Evolutionary conservation across 1,284 basidiomycete species (phyloP).

Genomic region (Porodaedalea pini): DNA sequence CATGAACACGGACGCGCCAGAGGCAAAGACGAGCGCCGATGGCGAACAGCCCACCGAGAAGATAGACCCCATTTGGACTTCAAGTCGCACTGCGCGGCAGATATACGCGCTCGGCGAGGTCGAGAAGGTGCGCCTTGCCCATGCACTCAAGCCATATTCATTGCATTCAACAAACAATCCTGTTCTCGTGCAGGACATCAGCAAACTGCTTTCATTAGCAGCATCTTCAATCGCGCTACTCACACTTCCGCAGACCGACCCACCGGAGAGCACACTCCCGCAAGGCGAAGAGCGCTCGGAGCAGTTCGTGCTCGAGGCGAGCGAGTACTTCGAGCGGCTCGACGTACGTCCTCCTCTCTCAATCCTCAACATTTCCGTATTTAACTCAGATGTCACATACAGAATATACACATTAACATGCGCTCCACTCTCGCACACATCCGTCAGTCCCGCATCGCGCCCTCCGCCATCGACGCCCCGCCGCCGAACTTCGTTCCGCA

Average conservation of each 20-base stretch:
- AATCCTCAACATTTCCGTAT: conserved; percentile 9
- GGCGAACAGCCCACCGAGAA: not conserved
- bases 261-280: conserved; percentile 57
- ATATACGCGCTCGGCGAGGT: conserved; percentile 78
- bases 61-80: conserved; percentile 71
- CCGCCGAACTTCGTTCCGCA: conserved; percentile 67
- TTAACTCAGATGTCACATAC: conserved; percentile 7
- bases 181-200: conserved; percentile 57
- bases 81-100: conserved; percentile 73
- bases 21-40: not conserved
- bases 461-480: conserved; percentile 75
- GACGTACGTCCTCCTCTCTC: conserved; percentile 44
- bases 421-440: conserved; percentile 77
- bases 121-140: conserved; percentile 55
- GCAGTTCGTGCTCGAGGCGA: conserved; percentile 77
- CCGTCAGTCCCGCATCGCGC: conserved; percentile 75
- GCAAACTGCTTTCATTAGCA: conserved; percentile 65
- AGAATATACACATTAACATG: conserved; percentile 71
- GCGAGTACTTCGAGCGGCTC: conserved; percentile 77
- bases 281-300: conserved; percentile 79
- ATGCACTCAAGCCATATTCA: not conserved
- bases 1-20: conserved; percentile 1
- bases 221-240: conserved; percentile 73
- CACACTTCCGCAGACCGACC: conserved; percentile 74
- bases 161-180: not conserved